Evolutionary conservation across 1,284 basidiomycete genomes (phyloP).

Genomic region (Pterula multifida): DNA sequence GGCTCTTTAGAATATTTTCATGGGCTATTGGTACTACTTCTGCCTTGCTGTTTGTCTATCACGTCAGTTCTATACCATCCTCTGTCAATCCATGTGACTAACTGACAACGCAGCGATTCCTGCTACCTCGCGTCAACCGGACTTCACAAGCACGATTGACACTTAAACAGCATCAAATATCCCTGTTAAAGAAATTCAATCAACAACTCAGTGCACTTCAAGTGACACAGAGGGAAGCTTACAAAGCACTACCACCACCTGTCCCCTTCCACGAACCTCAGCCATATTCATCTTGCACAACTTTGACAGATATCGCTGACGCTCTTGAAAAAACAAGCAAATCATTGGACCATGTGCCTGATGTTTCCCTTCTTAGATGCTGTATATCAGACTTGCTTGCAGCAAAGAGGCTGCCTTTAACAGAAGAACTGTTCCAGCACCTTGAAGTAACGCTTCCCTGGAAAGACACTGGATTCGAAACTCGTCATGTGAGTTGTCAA

Average conservation of each 20-base stretch:
- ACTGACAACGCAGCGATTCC: conserved; percentile 18
- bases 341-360: neutral
- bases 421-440: conserved; percentile 19
- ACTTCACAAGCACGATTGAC: conserved; percentile 15
- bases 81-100: neutral
- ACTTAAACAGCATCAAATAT: conserved; percentile 22
- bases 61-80: conserved; percentile 12
- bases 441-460: conserved; percentile 20
- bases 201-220: conserved; percentile 18
- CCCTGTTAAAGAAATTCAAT: conserved; percentile 20
- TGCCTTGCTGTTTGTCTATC: conserved; percentile 23
- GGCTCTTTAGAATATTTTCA: conserved; percentile 23
- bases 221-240: conserved; percentile 16
- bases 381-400: conserved; percentile 6
- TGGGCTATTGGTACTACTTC: conserved; percentile 27
- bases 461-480: conserved; percentile 18
- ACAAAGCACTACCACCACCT: neutral
- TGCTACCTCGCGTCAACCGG: conserved; percentile 22
- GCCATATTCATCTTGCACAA: neutral
- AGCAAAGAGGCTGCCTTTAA: conserved; percentile 14
- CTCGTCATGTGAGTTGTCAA: conserved; percentile 1
- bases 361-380: neutral
- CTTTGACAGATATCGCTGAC: neutral
- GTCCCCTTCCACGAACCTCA: neutral
- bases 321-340: neutral